Percentiles rank a stretch among this genome's conserved stretches.
Conservation (phyloP, 345 rosid genomes). For the Lumnitzera littorea region DNA sequence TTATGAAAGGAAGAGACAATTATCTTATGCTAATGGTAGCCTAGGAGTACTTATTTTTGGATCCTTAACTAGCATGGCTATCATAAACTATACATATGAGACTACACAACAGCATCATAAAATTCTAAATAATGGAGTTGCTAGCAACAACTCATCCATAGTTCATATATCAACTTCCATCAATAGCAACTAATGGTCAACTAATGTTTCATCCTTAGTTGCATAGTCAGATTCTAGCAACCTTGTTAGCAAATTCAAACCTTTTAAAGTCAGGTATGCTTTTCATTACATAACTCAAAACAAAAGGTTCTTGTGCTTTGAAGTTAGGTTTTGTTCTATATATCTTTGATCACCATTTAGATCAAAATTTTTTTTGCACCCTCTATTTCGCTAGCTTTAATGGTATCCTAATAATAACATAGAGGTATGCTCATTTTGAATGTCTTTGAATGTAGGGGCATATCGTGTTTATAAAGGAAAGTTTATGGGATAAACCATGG, state of each 20-base stretch:
- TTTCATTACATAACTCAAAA: too few relatives aligned
- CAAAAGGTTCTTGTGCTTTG: too few relatives aligned
- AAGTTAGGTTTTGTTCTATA: too few relatives aligned
- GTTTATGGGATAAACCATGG: too few relatives aligned
- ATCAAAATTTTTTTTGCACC: too few relatives aligned
- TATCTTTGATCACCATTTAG: too few relatives aligned
- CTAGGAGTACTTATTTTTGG: conserved; percentile 21
- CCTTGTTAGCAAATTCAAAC: conserved; percentile 12
- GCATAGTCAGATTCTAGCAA: conserved; percentile 14
- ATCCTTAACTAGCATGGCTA: conserved; percentile 21
- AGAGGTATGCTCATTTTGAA: too few relatives aligned
- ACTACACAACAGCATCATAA: conserved; percentile 18
- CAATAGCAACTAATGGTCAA: conserved; percentile 16
- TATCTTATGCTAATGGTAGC: conserved; percentile 31
- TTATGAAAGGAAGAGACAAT: conserved; percentile 48
- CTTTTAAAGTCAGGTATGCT: too few relatives aligned
- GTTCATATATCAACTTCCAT: conserved; percentile 15
- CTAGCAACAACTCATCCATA: conserved; percentile 18
- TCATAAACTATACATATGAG: conserved; percentile 8
- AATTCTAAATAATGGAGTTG: conserved; percentile 17
- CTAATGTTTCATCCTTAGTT: conserved; percentile 16
- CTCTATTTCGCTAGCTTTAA: too few relatives aligned
- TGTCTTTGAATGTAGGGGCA: too few relatives aligned
- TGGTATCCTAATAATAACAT: too few relatives aligned
- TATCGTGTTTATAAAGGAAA: too few relatives aligned